Evolutionary conservation across 768 basidiomycete species (phyloP).

Genomic region (Amanita brunnescens): DNA sequence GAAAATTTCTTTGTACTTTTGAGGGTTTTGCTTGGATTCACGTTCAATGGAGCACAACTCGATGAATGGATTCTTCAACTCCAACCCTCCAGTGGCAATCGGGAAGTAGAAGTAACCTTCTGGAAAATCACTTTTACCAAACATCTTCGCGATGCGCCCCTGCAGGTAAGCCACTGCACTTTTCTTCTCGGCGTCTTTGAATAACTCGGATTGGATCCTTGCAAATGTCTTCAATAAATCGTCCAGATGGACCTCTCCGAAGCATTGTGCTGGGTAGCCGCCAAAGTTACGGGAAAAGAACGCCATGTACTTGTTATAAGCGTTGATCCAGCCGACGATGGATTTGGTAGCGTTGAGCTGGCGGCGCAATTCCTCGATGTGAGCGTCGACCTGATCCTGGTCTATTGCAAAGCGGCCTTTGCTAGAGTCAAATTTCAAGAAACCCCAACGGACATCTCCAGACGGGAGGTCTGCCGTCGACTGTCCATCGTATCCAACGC

Average conservation of each 20-base stretch:
- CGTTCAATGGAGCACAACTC: slow-evolving; percentile 15
- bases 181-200: slow-evolving; percentile 13
- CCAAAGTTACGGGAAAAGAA: slow-evolving; percentile 30
- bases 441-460: slow-evolving; percentile 32
- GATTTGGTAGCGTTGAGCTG: slow-evolving; percentile 28
- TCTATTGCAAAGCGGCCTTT: slow-evolving; percentile 26
- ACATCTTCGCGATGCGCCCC: slow-evolving; percentile 15
- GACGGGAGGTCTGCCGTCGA: slow-evolving; percentile 16
- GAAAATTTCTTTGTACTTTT: slow-evolving; percentile 12
- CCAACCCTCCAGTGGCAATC: slow-evolving; percentile 26
- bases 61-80: slow-evolving; percentile 22
- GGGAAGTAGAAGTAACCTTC: slow-evolving; percentile 35
- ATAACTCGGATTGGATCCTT: slow-evolving; percentile 26
- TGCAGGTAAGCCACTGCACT: slow-evolving; percentile 18
- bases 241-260: slow-evolving; percentile 22
- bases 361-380: slow-evolving; percentile 29
- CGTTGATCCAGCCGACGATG: slow-evolving; percentile 29
- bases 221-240: slow-evolving; percentile 25
- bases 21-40: slow-evolving; percentile 18
- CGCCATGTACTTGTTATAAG: slow-evolving; percentile 31
- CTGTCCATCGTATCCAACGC: slow-evolving; percentile 17
- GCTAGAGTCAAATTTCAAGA: slow-evolving; percentile 27
- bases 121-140: slow-evolving; percentile 25
- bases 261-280: slow-evolving; percentile 24
- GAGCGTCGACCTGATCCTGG: slow-evolving; percentile 25